Percentiles rank a stretch among this genome's conserved stretches.
Conservation (phyloP, 2,329 filamentous ascomycete species). For the Biscogniauxia marginata region DNA sequence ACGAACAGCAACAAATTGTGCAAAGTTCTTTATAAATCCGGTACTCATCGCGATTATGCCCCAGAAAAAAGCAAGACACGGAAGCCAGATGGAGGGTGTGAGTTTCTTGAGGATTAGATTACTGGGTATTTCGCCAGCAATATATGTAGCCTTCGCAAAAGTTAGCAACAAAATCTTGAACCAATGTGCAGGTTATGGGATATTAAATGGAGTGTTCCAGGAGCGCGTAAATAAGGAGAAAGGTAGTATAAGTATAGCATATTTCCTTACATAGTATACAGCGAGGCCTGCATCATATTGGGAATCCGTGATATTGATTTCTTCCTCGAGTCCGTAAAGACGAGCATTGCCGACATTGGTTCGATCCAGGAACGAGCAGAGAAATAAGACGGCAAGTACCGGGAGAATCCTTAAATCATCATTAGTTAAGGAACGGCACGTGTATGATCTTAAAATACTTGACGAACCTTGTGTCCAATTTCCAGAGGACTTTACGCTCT, state of each 20-base stretch:
- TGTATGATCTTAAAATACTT: too few species aligned
- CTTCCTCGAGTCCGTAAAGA: conserved; percentile 59
- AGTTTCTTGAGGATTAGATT: conserved; percentile 63
- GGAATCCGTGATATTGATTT: conserved; percentile 55
- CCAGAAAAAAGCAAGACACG: conserved; percentile 55
- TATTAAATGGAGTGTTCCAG: too few species aligned
- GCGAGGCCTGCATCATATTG: conserved; percentile 65
- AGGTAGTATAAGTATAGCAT: neutral
- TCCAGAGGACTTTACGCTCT: conserved; percentile 47
- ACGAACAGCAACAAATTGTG: conserved; percentile 60
- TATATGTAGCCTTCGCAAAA: conserved; percentile 49
- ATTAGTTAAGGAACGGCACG: too few species aligned
- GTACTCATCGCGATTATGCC: conserved; percentile 58
- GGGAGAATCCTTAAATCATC: conserved; percentile 53
- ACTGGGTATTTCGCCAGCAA: conserved; percentile 61
- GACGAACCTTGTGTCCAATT: conserved; percentile 51
- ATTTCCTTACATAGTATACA: conserved; percentile 52
- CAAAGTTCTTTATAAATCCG: conserved; percentile 52
- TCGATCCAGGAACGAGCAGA: conserved; percentile 64
- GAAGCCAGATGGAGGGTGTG: conserved; percentile 60
- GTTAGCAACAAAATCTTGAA: too few species aligned
- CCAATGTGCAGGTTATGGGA: too few species aligned
- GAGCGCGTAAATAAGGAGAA: neutral
- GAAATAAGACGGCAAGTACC: conserved; percentile 61
- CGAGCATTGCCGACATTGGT: conserved; percentile 74